Evolutionary conservation across 192 early-diverging fungal species (phyloP), one percentile per base, ranked within the genome.

Genomic region (Coemansia biformis): DNA sequence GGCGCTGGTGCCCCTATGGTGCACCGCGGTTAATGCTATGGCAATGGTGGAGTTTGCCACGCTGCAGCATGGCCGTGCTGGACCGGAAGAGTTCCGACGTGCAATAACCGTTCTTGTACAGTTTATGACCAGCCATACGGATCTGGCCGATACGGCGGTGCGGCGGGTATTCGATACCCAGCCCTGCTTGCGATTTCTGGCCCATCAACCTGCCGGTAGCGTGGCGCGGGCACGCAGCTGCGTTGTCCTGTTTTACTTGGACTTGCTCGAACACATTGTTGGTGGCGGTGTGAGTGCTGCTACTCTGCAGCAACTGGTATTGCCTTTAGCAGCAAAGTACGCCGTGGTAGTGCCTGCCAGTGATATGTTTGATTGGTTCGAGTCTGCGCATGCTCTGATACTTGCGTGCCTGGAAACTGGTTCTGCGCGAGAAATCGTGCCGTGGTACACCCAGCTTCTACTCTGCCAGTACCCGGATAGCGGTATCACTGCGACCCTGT

Each of bases 251-350:
- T 71, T 71, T 21, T 59, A 63, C 34, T 14, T 71, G 32, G 67
- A 71, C 14, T n/a, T 71, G 23, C 14, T 54, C 10, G 67, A 71
- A 34, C 67, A 71, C n/a, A 13, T n/a, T n/a, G n/a, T n/a, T n/a
- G n/a, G n/a, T 70, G 45, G 54, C 23, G 0, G 24, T 14, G 0
- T 17, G 21, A 12, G 36, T 63, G 13, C 1, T 3, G 4, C 5
- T 45, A 0, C 42, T 63, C 14, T 8, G 3, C 1, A 24, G 22
- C 2, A n/a, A n/a, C 18, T 59, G 35, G 56, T 63, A 5, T 15
- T 59, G 46, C 56, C 67, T 0, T 18, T 71, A 37, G 67, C 60
- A 0, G 24, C 51, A 16, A 46, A 51, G 13, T 71, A 59, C 9
- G 51, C 52, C 0, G 51, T 5, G n/a, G 12, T 4, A 0, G 29